A percentile compares a stretch with the other conserved stretches of the same genome.
Evolutionary conservation across 768 basidiomycete genomes (phyloP).

Genomic region (Kwoniella dejecticola): DNA sequence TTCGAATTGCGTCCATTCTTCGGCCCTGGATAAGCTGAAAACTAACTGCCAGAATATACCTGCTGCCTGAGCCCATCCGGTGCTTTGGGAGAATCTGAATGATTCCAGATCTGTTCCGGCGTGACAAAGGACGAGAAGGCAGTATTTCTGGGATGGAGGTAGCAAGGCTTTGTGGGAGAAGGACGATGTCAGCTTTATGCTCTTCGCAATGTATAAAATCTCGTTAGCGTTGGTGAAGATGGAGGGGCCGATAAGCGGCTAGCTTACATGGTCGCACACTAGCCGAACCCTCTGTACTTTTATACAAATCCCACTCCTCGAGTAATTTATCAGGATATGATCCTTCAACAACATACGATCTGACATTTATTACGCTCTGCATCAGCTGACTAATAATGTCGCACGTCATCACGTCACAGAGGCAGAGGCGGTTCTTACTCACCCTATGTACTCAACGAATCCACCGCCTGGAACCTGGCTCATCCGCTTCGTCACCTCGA

Average conservation of each 20-base stretch:
- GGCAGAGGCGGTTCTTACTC: too few species aligned
- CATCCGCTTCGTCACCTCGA: slow-evolving; percentile 58
- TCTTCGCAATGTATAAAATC: neutral
- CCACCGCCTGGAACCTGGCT: slow-evolving; percentile 69
- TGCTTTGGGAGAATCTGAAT: slow-evolving; percentile 63
- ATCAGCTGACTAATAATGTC: too few species aligned
- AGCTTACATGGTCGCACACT: slow-evolving; percentile 80
- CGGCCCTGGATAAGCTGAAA: slow-evolving; percentile 74
- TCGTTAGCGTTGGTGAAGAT: neutral
- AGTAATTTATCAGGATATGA: slow-evolving; percentile 78
- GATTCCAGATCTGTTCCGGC: slow-evolving; percentile 89
- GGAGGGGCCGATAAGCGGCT: neutral
- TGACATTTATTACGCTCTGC: slow-evolving; percentile 44
- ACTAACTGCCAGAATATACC: slow-evolving; percentile 90
- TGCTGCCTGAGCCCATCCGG: slow-evolving; percentile 81
- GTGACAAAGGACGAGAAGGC: slow-evolving; percentile 84
- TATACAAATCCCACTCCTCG: slow-evolving; percentile 83
- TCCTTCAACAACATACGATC: slow-evolving; percentile 83
- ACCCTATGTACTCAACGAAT: slow-evolving; percentile 72
- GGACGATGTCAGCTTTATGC: neutral
- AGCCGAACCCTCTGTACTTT: slow-evolving; percentile 69
- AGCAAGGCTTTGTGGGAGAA: slow-evolving; percentile 65
- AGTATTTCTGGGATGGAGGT: slow-evolving; percentile 74
- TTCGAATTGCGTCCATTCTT: slow-evolving; percentile 81
- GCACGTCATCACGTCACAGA: too few species aligned